Conservation (phyloP, 2,329 filamentous ascomycete species). For the Iodosphaeria phyllophila region DNA sequence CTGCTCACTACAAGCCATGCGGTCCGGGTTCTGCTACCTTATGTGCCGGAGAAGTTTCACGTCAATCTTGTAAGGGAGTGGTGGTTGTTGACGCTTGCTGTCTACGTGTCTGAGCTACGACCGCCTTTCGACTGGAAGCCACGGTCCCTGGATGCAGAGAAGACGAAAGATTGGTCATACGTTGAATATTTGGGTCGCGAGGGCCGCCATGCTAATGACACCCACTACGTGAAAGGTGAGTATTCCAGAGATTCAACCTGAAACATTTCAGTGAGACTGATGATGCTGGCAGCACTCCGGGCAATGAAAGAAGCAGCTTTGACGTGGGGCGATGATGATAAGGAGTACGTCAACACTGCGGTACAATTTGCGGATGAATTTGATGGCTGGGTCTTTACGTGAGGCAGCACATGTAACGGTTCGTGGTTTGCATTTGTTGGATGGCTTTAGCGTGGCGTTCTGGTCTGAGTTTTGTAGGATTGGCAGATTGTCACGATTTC, state of each 20-base stretch:
- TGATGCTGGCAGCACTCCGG: constrained; percentile 33
- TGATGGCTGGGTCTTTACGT: constrained; percentile 51
- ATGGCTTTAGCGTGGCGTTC: too few relatives aligned
- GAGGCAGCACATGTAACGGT: too few relatives aligned
- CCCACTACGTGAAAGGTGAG: constrained; percentile 71
- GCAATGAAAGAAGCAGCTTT: constrained; percentile 56
- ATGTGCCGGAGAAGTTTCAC: constrained; percentile 57
- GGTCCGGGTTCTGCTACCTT: constrained; percentile 64
- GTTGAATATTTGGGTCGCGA: constrained; percentile 53
- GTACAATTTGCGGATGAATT: constrained; percentile 59
- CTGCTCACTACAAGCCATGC: constrained; percentile 75
- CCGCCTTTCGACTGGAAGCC: constrained; percentile 52
- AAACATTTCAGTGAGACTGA: constrained; percentile 4
- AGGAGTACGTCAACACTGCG: constrained; percentile 48
- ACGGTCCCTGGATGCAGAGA: constrained; percentile 39
- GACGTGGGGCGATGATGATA: constrained; percentile 55
- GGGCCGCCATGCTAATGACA: constrained; percentile 49
- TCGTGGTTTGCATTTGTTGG: too few relatives aligned
- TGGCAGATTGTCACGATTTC: too few relatives aligned
- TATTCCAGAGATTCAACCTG: not conserved
- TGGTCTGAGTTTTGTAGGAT: too few relatives aligned
- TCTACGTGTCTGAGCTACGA: constrained; percentile 60
- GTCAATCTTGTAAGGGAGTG: constrained; percentile 62
- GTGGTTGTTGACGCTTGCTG: constrained; percentile 67
- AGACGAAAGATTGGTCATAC: constrained; percentile 56